Base-by-base conservation (phyloP, 2,329 filamentous ascomycete genomes). In the Lachnellula hyalina region DNA sequence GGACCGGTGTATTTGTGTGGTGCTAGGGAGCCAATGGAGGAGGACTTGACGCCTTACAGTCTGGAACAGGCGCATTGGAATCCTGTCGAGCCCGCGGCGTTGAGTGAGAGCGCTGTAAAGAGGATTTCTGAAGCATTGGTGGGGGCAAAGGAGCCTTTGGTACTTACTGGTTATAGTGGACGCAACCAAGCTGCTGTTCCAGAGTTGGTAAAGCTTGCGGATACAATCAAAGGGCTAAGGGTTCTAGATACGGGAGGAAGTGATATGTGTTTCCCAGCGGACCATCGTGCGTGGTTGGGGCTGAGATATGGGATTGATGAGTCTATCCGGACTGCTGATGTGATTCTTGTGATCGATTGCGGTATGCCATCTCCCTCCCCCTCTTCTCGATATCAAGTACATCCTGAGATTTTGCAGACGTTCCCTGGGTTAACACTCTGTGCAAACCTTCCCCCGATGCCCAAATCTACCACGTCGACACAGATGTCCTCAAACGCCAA, bases 381-480 rank as follows among this genome's bases (percentile, higher is more conserved):
- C 12, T 7, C 38, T 15, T 9, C 38, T 5, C 12, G 25, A 34
- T 40, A 1, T 34, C 11, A 38, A 23, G 28, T 32, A n/a, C 23
- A 17, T 44, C 23, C 17, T 51, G 17, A 25, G 38, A 15, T 25
- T 1, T 38, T n/a, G 14, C 17, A 67, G 92, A 96, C 67, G 90
- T 96, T 0, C 92, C 92, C 0, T 96, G 91, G 90, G 91, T 96
- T 53, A 85, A 86, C n/a, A 94, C 90, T 0, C 83, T 84, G 15
- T 84, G 81, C 70, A 76, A 75, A 60, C 84, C 84, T 0, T 70
- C 70, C 1, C 69, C 73, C 2, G 74, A 77, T 15, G 78, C 79
- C 19, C 76, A 74, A 58, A 73, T 87, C 53, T 85, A 81, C 71
- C 84, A 87, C 63, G 76, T 87, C 44, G 84, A 87, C 61, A 75